phyloP scores from a whole-genome alignment of 139 green algal genomes.

The Spirogloea muscicola region DNA sequence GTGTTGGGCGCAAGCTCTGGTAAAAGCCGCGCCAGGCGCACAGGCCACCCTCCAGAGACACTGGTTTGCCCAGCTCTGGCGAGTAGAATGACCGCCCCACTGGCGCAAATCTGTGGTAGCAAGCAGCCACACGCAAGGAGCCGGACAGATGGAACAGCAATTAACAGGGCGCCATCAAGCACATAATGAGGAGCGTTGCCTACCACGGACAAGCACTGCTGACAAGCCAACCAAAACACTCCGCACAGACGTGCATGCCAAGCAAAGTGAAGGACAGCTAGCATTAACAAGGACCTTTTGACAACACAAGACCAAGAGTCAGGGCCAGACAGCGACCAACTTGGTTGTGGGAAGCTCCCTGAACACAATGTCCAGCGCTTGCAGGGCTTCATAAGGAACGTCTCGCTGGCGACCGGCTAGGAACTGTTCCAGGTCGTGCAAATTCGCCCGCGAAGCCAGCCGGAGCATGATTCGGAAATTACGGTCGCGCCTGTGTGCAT shows the following conservation, averaged over 20 bases:
- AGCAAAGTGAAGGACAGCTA: too few relatives aligned
- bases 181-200: too few relatives aligned
- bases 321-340: too few relatives aligned
- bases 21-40: constrained; percentile 7
- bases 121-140: background rate
- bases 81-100: constrained; percentile 13
- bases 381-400: constrained; percentile 1
- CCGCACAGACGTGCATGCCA: too few relatives aligned
- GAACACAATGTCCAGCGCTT: constrained; percentile 14
- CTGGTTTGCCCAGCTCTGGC: background rate
- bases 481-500: background rate
- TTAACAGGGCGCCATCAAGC: too few relatives aligned
- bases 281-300: too few relatives aligned
- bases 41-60: background rate
- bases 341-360: background rate
- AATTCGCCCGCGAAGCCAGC: background rate
- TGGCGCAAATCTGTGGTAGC: background rate
- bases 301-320: too few relatives aligned
- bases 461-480: background rate
- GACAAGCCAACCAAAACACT: too few relatives aligned
- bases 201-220: too few relatives aligned
- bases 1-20: constrained; percentile 9
- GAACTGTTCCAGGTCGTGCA: background rate
- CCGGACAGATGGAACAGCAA: too few relatives aligned
- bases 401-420: background rate